Evolutionary conservation across 1,284 basidiomycete species (phyloP), one percentile per base, ranked within the genome.

Genomic region (Mrakiaceae sp.): DNA sequence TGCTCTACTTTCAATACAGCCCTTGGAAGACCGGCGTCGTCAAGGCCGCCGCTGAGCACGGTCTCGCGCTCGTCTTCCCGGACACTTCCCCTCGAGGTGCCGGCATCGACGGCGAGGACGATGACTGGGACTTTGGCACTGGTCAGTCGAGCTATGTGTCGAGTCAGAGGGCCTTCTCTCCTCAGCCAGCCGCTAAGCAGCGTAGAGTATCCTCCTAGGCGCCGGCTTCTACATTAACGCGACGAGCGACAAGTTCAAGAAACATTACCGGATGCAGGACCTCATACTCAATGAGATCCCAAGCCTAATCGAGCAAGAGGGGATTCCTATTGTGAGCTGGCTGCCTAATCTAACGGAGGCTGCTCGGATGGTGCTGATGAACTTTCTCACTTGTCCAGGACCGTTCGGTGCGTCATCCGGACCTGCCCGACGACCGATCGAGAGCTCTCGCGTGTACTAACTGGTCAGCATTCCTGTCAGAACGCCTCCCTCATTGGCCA

Each of bases 71-170:
- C 58, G 84, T 98, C 52, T 96, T 97, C 75, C 92, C 96, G 0
- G 96, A 99, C 74, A 98, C 96, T 0, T 91, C 88, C 51, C 96
- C 96, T 2, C 83, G 95, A 46, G 93, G 92, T 1, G 94, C 95
- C 2, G 86, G 85, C n/a, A 81, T 93, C 66, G 83, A 87, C 63
- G 91, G 88, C 58, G 93, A 98, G 77, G 84, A 90, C 58, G 82
- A 83, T 67, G 85, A 86, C 74, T 96, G 90, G 90, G 89, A 97
- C 73, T 90, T 94, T 74, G 91, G 91, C n/a, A 87, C 86, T 40
- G 86, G 84, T 73, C 63, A 63, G 73, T 70, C 4, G n/a, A 10
- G 42, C 27, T 27, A 27, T 27, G 1, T 27, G 2, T 27, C 1
- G 27, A 27, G 27, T 27, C 27, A 27, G 27, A 27, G 27, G 27